Percentiles rank a stretch among this genome's conserved stretches.
These are phyloP conservation scores for Plasmodium cynomolgi DNA, from an alignment of 169 alveolate genomes.

Conservation along the genomic window DNA sequence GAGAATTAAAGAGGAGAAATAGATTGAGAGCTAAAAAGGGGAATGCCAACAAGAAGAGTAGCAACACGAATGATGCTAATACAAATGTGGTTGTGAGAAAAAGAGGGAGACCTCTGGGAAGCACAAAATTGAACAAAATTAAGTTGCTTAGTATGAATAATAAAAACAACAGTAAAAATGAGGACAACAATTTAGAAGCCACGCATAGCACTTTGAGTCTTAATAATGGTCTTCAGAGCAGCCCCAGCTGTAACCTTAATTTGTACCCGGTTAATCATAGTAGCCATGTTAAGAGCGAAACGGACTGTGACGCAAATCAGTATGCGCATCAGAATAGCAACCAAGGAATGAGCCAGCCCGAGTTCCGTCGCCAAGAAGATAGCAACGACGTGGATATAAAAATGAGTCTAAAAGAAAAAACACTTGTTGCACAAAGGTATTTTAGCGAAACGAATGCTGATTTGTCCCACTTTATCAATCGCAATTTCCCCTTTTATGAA, in stretches of 20 bases:
- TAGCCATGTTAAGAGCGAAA: not conserved
- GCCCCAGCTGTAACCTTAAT: not conserved
- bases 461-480: not conserved
- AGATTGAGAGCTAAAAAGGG: slow-evolving; percentile 5
- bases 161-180: slow-evolving; percentile 4
- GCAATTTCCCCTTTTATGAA: not conserved
- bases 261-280: not conserved
- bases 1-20: slow-evolving; percentile 25
- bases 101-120: slow-evolving; percentile 72
- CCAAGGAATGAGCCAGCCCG: not conserved
- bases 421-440: not conserved
- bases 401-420: not conserved
- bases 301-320: not conserved
- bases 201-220: not conserved
- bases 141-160: not conserved
- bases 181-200: not conserved
- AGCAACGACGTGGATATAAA: not conserved
- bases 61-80: not conserved
- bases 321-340: not conserved
- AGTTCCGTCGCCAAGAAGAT: not conserved
- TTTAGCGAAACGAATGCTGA: not conserved
- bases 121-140: slow-evolving; percentile 51
- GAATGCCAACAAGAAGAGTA: not conserved
- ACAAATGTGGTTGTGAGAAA: slow-evolving; percentile 30
- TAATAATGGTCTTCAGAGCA: not conserved